phyloP scores from a whole-genome alignment of 768 basidiomycete species.

The Rhizopogon rudus region DNA sequence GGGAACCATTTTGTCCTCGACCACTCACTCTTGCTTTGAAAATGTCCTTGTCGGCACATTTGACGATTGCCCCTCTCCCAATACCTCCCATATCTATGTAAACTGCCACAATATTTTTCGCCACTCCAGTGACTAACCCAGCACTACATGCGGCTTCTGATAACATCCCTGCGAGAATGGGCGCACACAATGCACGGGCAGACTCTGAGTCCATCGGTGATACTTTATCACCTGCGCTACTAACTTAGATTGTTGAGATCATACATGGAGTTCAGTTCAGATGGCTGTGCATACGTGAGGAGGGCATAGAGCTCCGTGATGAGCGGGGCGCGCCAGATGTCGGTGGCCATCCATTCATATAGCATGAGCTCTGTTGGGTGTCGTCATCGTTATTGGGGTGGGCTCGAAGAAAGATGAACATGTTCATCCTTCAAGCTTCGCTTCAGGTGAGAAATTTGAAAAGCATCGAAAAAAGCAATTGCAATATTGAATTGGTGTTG shows the following conservation, averaged over 20 bases:
- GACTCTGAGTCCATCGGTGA: constrained; percentile 55
- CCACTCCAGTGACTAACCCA: constrained; percentile 55
- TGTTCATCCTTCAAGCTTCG: constrained; percentile 34
- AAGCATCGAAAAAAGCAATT: constrained; percentile 18
- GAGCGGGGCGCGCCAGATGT: constrained; percentile 82
- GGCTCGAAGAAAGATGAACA: constrained; percentile 73
- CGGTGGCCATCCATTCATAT: constrained; percentile 82
- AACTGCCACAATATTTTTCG: constrained; percentile 67
- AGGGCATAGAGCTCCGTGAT: constrained; percentile 75
- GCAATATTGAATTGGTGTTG: no score
- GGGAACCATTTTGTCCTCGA: neutral
- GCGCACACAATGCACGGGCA: constrained; percentile 69
- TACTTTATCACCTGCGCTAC: constrained; percentile 27
- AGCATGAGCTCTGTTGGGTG: constrained; percentile 75
- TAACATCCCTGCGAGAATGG: constrained; percentile 62
- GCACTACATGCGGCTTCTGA: constrained; percentile 56
- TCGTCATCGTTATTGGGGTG: constrained; percentile 58
- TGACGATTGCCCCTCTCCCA: constrained; percentile 64
- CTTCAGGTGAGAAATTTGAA: constrained; percentile 1
- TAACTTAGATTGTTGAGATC: constrained; percentile 38
- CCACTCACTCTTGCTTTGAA: constrained; percentile 38
- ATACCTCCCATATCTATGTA: constrained; percentile 75
- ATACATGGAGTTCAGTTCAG: constrained; percentile 59
- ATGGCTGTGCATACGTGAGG: constrained; percentile 83
- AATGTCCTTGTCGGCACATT: constrained; percentile 53